Conservation (phyloP, 2,329 filamentous ascomycete species). For the Chrysoporthe puriensis region DNA sequence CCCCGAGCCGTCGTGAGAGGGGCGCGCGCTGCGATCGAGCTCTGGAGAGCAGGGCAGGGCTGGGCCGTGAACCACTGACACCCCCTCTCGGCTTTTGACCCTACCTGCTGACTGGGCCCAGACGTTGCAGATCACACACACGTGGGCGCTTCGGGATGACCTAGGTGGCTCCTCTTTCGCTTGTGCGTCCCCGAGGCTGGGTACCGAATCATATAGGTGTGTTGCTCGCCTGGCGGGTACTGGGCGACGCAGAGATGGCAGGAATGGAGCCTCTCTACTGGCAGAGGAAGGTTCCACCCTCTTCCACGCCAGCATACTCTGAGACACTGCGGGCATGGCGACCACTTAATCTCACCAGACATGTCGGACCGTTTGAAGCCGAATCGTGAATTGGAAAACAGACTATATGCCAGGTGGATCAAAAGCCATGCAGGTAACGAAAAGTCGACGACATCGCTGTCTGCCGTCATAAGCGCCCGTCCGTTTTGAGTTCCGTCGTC, state of each 20-base stretch:
- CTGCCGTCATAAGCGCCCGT: conserved; percentile 14
- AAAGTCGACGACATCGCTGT: conserved; percentile 6
- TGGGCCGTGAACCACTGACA: neutral
- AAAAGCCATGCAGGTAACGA: neutral
- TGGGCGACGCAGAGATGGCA: neutral
- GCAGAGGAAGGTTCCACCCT: neutral
- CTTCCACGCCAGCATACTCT: neutral
- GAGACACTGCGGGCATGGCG: neutral
- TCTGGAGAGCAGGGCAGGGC: neutral
- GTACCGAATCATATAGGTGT: neutral
- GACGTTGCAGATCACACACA: neutral
- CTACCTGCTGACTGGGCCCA: neutral
- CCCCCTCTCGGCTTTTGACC: neutral
- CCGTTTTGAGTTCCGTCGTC: conserved; percentile 11
- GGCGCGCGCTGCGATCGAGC: neutral
- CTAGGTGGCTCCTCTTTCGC: neutral
- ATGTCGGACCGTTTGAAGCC: neutral
- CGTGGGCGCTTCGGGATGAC: conserved; percentile 8
- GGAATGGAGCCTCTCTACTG: neutral
- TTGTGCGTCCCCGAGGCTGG: neutral
- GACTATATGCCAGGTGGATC: conserved; percentile 8
- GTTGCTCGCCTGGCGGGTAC: neutral
- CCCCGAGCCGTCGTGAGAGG: too few relatives aligned
- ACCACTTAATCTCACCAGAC: neutral
- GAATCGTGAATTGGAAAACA: neutral